A percentile compares a stretch with the other conserved stretches of the same genome.
phyloP scores from a whole-genome alignment of 768 basidiomycete species.

The Termitomyces sp. region DNA sequence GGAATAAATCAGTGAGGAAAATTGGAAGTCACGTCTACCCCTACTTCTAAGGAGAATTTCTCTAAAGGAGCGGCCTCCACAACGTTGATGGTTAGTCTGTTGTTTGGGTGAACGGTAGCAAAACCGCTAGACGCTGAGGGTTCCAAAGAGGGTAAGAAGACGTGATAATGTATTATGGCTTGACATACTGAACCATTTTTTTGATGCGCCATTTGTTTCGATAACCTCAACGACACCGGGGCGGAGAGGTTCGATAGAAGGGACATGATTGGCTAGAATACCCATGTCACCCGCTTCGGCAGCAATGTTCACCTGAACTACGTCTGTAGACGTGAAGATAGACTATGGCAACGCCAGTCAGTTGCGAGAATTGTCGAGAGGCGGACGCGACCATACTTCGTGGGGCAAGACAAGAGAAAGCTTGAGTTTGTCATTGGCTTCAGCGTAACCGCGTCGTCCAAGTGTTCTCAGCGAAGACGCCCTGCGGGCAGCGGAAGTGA shows the following conservation, averaged over 20 bases:
- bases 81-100: conserved; percentile 93
- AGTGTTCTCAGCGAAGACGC: conserved; percentile 42
- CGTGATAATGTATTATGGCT: background rate
- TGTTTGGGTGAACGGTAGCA: conserved; percentile 96
- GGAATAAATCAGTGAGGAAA: background rate
- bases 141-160: background rate
- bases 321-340: conserved; percentile 86
- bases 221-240: conserved; percentile 95
- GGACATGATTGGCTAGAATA: conserved; percentile 97
- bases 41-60: conserved; percentile 84
- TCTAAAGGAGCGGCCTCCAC: conserved; percentile 94
- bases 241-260: conserved; percentile 92
- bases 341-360: conserved; percentile 43
- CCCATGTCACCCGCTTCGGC: conserved; percentile 98
- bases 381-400: conserved; percentile 52
- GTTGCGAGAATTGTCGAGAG: background rate
- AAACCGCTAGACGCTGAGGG: conserved; percentile 90
- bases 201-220: conserved; percentile 67
- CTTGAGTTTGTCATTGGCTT: conserved; percentile 84
- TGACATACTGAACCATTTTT: conserved; percentile 95
- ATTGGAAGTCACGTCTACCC: conserved; percentile 15
- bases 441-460: conserved; percentile 85
- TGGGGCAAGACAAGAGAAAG: conserved; percentile 94
- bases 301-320: conserved; percentile 92
- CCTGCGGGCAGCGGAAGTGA: conserved; percentile 58